phyloP scores from a whole-genome alignment of 352 stramenopile genomes.

The Phytophthora chlamydospora region DNA sequence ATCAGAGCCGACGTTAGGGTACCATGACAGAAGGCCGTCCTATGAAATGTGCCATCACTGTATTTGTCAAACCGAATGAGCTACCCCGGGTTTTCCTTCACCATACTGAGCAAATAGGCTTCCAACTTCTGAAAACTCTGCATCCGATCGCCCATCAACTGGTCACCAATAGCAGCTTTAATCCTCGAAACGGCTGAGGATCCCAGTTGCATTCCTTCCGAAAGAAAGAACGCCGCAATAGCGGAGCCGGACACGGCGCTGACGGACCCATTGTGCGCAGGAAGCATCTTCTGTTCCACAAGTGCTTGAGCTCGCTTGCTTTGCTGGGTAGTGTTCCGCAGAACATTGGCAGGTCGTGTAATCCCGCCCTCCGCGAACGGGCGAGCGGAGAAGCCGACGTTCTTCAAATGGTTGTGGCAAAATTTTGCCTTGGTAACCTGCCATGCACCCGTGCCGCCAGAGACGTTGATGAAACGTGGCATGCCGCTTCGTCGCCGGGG shows the following conservation, averaged over 20 bases:
- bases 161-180: constrained; percentile 1
- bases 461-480: constrained; percentile 17
- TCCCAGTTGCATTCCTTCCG: not conserved
- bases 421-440: constrained; percentile 19
- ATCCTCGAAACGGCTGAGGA: constrained; percentile 2
- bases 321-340: constrained; percentile 14
- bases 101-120: not conserved
- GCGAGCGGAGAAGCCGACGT: constrained; percentile 9
- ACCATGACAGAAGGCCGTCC: no score
- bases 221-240: not conserved
- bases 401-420: constrained; percentile 19
- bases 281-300: constrained; percentile 7
- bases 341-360: not conserved
- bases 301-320: not conserved
- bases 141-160: not conserved
- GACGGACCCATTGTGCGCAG: constrained; percentile 7
- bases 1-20: no score
- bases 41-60: constrained; percentile 14
- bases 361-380: constrained; percentile 6
- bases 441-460: not conserved
- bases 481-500: not conserved
- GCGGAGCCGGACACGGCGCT: constrained; percentile 1
- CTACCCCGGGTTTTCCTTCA: constrained; percentile 3
- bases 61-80: constrained; percentile 3
- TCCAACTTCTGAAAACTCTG: constrained; percentile 7